Conservation (phyloP, 495 filamentous ascomycete species). For the Penicillium flavigenum region DNA sequence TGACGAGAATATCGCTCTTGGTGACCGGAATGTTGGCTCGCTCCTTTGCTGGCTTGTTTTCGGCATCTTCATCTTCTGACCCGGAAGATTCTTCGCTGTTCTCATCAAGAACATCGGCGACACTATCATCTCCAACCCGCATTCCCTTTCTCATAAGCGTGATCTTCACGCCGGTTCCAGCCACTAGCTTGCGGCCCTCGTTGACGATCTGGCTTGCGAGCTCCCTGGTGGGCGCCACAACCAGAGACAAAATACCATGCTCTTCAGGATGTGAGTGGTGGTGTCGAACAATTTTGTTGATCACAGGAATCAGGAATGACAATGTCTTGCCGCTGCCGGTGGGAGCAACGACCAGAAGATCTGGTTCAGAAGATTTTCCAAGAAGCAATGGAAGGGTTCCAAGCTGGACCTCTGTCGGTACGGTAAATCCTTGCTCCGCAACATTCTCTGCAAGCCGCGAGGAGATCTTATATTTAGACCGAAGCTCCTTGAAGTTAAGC, state of each 20-base stretch:
- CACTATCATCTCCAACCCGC: conserved; percentile 49
- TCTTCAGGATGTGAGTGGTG: conserved; percentile 45
- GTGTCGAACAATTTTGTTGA: conserved; percentile 67
- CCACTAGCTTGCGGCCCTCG: conserved; percentile 77
- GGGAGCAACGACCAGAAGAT: conserved; percentile 85
- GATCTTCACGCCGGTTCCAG: conserved; percentile 76
- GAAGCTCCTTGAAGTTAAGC: conserved; percentile 71
- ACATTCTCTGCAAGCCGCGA: conserved; percentile 73
- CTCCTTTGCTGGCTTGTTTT: conserved; percentile 36
- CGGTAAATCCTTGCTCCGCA: conserved; percentile 73
- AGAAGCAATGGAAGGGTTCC: conserved; percentile 78
- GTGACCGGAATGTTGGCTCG: conserved; percentile 44
- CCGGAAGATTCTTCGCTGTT: conserved; percentile 39
- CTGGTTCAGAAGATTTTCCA: conserved; percentile 48
- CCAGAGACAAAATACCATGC: conserved; percentile 59
- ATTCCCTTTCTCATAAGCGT: conserved; percentile 83
- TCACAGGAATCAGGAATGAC: conserved; percentile 81
- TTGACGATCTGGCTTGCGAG: conserved; percentile 90
- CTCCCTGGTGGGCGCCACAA: conserved; percentile 91
- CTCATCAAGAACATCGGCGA: conserved; percentile 40
- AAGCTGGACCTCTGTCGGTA: conserved; percentile 93
- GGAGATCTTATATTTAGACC: conserved; percentile 66
- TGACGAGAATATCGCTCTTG: conserved; percentile 84
- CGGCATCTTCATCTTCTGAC: conserved; percentile 41
- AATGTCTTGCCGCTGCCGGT: conserved; percentile 98